phyloP scores from a whole-genome alignment of 768 basidiomycete species.

The Rhodotorula kratochvilovae region DNA sequence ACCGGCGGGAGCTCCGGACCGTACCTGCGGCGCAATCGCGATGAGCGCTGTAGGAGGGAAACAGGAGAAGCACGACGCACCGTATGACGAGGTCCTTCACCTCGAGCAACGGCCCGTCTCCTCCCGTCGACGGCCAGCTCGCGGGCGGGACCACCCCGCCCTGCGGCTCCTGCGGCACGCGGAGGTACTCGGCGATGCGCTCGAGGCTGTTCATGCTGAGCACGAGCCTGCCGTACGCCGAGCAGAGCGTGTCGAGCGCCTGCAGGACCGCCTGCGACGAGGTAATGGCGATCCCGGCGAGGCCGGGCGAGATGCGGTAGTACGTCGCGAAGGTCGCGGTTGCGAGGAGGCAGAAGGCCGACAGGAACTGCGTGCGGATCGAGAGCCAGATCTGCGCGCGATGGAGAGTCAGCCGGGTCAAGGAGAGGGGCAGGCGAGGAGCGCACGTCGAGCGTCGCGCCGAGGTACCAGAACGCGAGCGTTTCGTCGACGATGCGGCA shows the following conservation, averaged over 20 bases:
- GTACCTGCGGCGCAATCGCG: conserved; percentile 48
- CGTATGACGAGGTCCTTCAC: conserved; percentile 60
- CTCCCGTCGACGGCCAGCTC: conserved; percentile 48
- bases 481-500: conserved; percentile 64
- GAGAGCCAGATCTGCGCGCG: conserved; percentile 32
- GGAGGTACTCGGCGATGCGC: conserved; percentile 46
- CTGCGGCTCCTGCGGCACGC: conserved; percentile 34
- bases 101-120: conserved; percentile 50
- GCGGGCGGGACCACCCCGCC: conserved; percentile 48
- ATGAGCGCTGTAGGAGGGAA: background rate
- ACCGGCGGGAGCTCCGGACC: conserved; percentile 61
- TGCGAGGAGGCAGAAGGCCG: conserved; percentile 24
- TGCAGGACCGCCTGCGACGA: conserved; percentile 53
- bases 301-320: conserved; percentile 58
- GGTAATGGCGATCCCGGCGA: conserved; percentile 64
- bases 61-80: background rate
- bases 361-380: conserved; percentile 32
- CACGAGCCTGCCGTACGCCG: conserved; percentile 20
- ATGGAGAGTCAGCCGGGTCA: too few relatives aligned
- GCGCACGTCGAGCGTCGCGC: conserved; percentile 52
- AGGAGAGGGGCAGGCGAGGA: conserved; percentile 51
- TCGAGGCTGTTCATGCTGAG: conserved; percentile 48
- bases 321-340: conserved; percentile 57
- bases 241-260: conserved; percentile 22
- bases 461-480: conserved; percentile 70